Base-by-base conservation (phyloP, 495 filamentous ascomycete genomes). In the Penicillium manginii region DNA sequence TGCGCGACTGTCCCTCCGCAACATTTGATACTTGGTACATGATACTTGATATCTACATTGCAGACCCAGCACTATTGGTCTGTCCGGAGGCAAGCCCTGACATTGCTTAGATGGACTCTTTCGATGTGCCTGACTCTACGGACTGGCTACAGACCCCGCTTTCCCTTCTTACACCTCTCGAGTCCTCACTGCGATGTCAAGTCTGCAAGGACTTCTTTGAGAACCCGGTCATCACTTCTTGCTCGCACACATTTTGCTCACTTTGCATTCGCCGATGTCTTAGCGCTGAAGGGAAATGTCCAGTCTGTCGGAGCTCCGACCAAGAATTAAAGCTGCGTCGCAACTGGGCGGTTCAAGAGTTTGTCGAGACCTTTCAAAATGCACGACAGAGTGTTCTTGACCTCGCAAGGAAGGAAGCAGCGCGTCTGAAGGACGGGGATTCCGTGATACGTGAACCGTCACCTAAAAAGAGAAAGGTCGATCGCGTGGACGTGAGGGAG, bases 151-250 rank as follows among this genome's bases (percentile, higher is more conserved):
- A 77, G n/a, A 97, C 94, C 19, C 84, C 87, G 1, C 78, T 98
- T 9, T 81, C 87, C 2, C 74, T 81, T 33, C 82, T 98, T 55
- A 79, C 86, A 49, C 79, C 87, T 6, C 83, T 99, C 54, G 94
- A 99, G 65, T 85, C 91, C 40, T 85, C 91, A 15, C 82, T 99
- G 15, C 90, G 93, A 61, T 99, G 94, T 73, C 89, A 97, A 65
- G 88, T 99, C 56, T 99, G 94, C 83, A 98, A 97, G 74, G 94
- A 99, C 71, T 96, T 97, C 73, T 98, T 89, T 77, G 83, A 84
- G 58, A 92, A 90, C 21, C 94, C 94, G 1, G 93, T 99, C 80
- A 87, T 97, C 53, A 99, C 94, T 1, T 88, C 88, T 0, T 99
- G 94, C 80, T 89, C 85, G 42, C 94, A 99, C 71, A 97, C 94